Conservation (phyloP, 768 basidiomycete genomes). For the Russula sp. region DNA sequence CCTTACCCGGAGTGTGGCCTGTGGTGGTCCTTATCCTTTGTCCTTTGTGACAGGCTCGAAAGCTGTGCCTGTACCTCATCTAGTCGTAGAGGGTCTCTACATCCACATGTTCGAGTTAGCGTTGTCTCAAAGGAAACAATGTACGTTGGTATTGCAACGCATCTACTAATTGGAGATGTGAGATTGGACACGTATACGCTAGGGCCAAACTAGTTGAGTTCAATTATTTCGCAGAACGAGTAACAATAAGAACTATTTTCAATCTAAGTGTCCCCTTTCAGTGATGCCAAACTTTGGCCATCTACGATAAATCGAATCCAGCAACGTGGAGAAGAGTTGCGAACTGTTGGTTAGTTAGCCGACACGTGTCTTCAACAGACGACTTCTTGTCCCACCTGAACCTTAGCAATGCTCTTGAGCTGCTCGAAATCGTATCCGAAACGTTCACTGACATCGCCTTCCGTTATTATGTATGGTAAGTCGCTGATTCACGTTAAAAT, state of each 20-base stretch:
- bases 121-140: neutral
- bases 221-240: neutral
- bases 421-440: constrained; percentile 80
- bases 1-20: neutral
- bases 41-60: neutral
- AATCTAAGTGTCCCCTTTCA: neutral
- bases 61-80: neutral
- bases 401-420: constrained; percentile 76
- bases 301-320: constrained; percentile 26
- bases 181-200: neutral
- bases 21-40: neutral
- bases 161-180: too few species aligned
- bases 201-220: neutral
- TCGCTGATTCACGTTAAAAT: neutral
- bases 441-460: constrained; percentile 73
- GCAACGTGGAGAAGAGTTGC: constrained; percentile 34
- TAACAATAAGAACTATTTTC: neutral
- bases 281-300: neutral
- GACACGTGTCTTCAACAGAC: neutral
- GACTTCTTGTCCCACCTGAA: constrained; percentile 47
- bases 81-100: neutral
- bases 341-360: constrained; percentile 22
- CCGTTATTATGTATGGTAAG: neutral
- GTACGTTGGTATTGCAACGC: neutral
- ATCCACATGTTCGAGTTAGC: neutral